phyloP scores from a whole-genome alignment of 179 eudicot genomes.

The Silene noctiflora region DNA sequence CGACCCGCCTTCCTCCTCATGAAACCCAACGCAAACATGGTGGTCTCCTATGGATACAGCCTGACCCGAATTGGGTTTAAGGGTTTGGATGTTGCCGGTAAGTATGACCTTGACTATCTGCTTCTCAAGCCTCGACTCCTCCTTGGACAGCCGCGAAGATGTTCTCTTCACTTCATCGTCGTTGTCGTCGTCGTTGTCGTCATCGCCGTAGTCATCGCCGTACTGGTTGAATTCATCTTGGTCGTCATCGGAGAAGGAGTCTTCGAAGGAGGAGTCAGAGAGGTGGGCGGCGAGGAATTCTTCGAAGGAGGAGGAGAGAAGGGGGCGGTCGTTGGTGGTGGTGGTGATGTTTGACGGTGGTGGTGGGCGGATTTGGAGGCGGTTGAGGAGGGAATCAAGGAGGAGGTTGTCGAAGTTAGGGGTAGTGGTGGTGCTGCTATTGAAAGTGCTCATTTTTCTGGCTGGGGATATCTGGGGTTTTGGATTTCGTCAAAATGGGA shows the following conservation, averaged over 20 bases:
- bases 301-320: slow-evolving; percentile 61
- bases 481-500: neutral
- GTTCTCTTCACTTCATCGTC: slow-evolving; percentile 11
- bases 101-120: slow-evolving; percentile 59
- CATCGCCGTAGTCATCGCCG: slow-evolving; percentile 13
- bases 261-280: slow-evolving; percentile 30
- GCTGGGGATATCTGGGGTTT: neutral
- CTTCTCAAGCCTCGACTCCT: slow-evolving; percentile 75
- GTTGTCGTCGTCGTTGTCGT: neutral
- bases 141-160: slow-evolving; percentile 51
- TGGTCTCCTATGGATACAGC: slow-evolving; percentile 77
- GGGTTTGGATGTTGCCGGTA: slow-evolving; percentile 48
- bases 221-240: neutral
- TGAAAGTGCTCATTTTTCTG: slow-evolving; percentile 55
- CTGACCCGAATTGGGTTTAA: slow-evolving; percentile 94
- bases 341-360: slow-evolving; percentile 12
- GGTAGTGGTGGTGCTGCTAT: slow-evolving; percentile 33
- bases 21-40: slow-evolving; percentile 87
- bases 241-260: neutral
- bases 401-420: slow-evolving; percentile 79
- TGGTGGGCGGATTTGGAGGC: slow-evolving; percentile 59
- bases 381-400: slow-evolving; percentile 71
- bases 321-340: slow-evolving; percentile 17
- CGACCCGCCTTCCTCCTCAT: slow-evolving; percentile 49
- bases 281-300: slow-evolving; percentile 54